Base-by-base conservation (phyloP, 768 basidiomycete species). In the Suillus plorans region DNA sequence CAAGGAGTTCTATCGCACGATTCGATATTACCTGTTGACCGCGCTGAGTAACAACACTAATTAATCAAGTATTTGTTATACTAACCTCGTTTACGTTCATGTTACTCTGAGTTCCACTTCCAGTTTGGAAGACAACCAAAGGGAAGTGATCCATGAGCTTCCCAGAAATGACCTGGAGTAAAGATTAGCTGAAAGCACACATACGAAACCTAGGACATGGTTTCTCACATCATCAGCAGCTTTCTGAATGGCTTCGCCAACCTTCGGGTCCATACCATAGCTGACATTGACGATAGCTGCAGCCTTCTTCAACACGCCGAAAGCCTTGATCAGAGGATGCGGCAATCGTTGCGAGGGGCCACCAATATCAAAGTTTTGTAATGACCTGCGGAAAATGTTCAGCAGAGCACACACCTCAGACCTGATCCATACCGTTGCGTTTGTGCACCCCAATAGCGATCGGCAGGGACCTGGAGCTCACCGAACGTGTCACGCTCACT, bases 361-460 rank as follows among this genome's bases (percentile, higher is more conserved):
- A 64, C 97, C 97, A 70, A 99, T 99, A 74, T 99, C 96, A 70
- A 99, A 99, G 78, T 99, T 99, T 78, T 96, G 92, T 66, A 99
- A 82, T 22, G 95, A 97, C 53, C 94, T 94, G 36, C 2, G 41
- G 41, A 20, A 58, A 8, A 9, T 60, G 58, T 58, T 77, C 60
- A 72, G 68, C 3, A n/a, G 36, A 52, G 20, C 55, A 13, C 28
- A 36, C 20, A 42, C 39, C 4, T 8, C 12, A 18, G 50, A 9
- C 31, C 7, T 44, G 4, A 36, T 9, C 73, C 79, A 28, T 69
- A 91, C 92, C 97, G 85, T 74, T 99, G 97, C 16, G 97, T 99
- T 79, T 99, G 97, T 20, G 96, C 96, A 65, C 97, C 97, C 95
- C 96, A 99, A 79, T 99, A 98, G 64, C 90, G 86, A 65, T 92